These are phyloP conservation scores for Phycomyces blakesleeanus DNA, from an alignment of 192 early-diverging fungal species.

Conservation along the genomic window DNA sequence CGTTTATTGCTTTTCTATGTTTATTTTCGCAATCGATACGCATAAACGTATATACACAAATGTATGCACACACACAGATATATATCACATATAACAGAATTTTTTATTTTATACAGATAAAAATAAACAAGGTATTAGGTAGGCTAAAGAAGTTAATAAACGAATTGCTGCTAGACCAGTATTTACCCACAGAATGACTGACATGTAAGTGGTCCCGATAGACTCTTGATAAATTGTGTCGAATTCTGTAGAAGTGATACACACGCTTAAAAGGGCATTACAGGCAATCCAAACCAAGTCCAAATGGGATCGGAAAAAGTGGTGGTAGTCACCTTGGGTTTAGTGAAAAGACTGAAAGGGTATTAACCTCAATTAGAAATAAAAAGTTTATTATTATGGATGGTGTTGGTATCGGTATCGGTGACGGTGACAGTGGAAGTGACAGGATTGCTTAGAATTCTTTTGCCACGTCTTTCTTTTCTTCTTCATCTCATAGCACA, in stretches of 20 bases:
- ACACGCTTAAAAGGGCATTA: constrained; percentile 68
- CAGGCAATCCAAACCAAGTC: constrained; percentile 82
- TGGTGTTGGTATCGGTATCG: no score
- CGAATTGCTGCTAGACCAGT: constrained; percentile 66
- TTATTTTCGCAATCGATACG: no score
- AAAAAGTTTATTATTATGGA: no score
- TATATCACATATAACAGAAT: no score
- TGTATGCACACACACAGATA: no score
- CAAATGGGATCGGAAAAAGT: constrained; percentile 77
- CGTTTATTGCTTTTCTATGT: no score
- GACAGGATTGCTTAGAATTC: no score
- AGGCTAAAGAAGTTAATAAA: constrained; percentile 67
- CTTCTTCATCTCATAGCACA: no score
- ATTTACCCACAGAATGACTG: constrained; percentile 85
- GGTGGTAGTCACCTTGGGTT: constrained; percentile 76
- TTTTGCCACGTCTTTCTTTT: no score
- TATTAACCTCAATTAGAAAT: no score
- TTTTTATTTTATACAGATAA: constrained; percentile 11
- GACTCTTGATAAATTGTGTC: constrained; percentile 29
- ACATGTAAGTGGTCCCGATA: constrained; percentile 55
- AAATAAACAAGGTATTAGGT: constrained; percentile 54
- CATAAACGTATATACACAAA: no score
- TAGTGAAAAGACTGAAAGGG: background rate
- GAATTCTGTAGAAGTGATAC: constrained; percentile 63
- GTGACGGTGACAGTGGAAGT: no score